These are phyloP conservation scores for Diaporthe nobilis DNA, from an alignment of 2,329 filamentous ascomycete species.

Conservation along the genomic window DNA sequence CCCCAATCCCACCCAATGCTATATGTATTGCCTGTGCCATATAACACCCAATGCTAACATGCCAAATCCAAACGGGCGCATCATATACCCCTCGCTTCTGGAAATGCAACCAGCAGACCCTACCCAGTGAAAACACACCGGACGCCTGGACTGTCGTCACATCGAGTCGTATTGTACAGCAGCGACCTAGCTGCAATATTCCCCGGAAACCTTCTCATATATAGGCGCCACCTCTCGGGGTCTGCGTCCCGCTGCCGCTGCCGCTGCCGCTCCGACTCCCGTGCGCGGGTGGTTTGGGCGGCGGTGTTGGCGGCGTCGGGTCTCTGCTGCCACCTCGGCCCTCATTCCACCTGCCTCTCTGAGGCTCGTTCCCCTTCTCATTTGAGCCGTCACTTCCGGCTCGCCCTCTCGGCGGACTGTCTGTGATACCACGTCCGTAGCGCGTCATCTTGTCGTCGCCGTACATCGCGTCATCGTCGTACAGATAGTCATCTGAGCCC, in stretches of 20 bases:
- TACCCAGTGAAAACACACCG: not conserved
- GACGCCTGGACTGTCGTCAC: constrained; percentile 14
- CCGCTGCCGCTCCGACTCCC: constrained; percentile 16
- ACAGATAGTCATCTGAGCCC: constrained; percentile 43
- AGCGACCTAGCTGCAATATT: not conserved
- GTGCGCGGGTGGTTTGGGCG: constrained; percentile 37
- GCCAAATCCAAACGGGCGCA: not conserved
- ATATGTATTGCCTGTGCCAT: constrained; percentile 6
- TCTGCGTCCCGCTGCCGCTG: constrained; percentile 20
- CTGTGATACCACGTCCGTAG: constrained; percentile 61
- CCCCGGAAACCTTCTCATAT: not conserved
- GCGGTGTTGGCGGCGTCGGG: constrained; percentile 31
- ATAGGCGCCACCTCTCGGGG: constrained; percentile 21
- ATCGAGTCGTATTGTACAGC: constrained; percentile 19
- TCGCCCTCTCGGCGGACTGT: constrained; percentile 49
- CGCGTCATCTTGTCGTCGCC: constrained; percentile 50
- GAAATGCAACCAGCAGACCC: constrained; percentile 15
- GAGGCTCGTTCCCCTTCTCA: constrained; percentile 47
- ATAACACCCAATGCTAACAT: constrained; percentile 23
- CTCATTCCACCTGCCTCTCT: constrained; percentile 47
- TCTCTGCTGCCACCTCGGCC: constrained; percentile 42
- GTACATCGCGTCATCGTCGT: constrained; percentile 49
- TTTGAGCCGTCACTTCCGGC: constrained; percentile 45
- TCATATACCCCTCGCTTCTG: not conserved
- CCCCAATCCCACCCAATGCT: constrained; percentile 1